These are phyloP conservation scores for Eimeria praecox DNA, from an alignment of 169 alveolate species.

Conservation along the genomic window DNA sequence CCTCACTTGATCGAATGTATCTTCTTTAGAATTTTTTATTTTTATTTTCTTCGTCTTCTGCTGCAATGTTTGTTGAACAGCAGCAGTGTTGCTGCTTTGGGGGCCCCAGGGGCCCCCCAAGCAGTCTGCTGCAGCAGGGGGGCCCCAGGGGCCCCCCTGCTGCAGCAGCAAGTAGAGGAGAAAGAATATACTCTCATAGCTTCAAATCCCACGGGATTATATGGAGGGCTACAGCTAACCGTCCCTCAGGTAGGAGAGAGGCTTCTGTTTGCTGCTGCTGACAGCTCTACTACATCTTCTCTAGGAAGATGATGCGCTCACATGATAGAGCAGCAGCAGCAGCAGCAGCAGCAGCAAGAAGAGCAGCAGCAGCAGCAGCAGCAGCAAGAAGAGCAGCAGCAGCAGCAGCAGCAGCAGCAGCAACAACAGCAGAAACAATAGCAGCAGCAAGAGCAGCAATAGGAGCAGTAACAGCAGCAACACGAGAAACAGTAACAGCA, in stretches of 20 bases:
- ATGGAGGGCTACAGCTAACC: neutral
- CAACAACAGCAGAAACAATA: too few relatives aligned
- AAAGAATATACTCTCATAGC: neutral
- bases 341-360: too few relatives aligned
- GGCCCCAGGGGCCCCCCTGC: conserved; percentile 33
- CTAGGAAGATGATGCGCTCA: too few relatives aligned
- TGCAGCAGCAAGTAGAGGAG: neutral
- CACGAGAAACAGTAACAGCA: neutral
- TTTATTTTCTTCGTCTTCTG: neutral
- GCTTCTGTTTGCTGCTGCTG: neutral
- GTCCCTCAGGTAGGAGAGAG: neutral
- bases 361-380: too few relatives aligned
- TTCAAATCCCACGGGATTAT: neutral
- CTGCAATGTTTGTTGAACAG: neutral
- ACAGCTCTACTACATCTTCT: too few relatives aligned
- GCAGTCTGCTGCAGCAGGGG: neutral
- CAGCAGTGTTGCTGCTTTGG: neutral
- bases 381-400: too few relatives aligned
- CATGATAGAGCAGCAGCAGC: too few relatives aligned
- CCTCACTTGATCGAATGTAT: neutral
- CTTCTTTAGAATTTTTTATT: neutral
- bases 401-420: too few relatives aligned
- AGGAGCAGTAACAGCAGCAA: conserved; percentile 25
- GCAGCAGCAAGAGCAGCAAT: neutral
- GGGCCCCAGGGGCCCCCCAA: neutral